A percentile compares a stretch with the other conserved stretches of the same genome.
Conservation (phyloP, 345 rosid genomes). For the Arabidopsis arenosa region DNA sequence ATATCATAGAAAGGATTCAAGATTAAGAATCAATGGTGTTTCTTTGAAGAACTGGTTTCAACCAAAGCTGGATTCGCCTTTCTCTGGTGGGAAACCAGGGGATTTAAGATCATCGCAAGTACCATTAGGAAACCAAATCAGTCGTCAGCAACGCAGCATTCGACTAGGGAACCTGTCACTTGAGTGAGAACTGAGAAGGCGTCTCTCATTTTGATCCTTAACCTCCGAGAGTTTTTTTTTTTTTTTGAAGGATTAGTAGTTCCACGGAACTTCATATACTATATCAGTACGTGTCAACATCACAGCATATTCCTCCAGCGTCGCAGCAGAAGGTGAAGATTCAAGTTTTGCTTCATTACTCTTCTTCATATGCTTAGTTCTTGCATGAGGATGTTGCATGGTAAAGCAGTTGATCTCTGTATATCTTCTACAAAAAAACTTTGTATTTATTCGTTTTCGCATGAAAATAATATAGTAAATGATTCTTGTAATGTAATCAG, state of each 20-base stretch:
- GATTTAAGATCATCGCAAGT: constrained; percentile 56
- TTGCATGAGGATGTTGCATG: constrained; percentile 35
- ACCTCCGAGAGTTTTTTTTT: constrained; percentile 33
- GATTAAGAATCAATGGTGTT: constrained; percentile 74
- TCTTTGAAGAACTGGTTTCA: constrained; percentile 80
- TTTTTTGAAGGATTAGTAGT: constrained; percentile 18
- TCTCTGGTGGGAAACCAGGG: constrained; percentile 64
- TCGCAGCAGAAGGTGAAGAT: constrained; percentile 30
- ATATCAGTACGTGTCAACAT: constrained; percentile 25
- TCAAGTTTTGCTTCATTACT: constrained; percentile 19
- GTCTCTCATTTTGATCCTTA: constrained; percentile 39
- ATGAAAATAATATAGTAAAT: constrained; percentile 34
- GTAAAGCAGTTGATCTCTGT: constrained; percentile 11
- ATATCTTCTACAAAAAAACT: constrained; percentile 26
- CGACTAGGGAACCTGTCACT: constrained; percentile 70
- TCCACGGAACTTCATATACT: constrained; percentile 31
- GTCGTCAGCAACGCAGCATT: constrained; percentile 76
- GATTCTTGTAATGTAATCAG: constrained; percentile 19
- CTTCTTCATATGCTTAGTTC: constrained; percentile 26
- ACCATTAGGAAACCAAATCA: constrained; percentile 66
- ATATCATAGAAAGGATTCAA: constrained; percentile 80
- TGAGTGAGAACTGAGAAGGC: constrained; percentile 50
- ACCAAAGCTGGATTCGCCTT: constrained; percentile 76
- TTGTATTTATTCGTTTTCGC: constrained; percentile 30
- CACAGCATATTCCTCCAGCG: constrained; percentile 29